These are phyloP conservation scores for Miamiensis avidus DNA, from an alignment of 169 alveolate genomes.

Conservation along the genomic window DNA sequence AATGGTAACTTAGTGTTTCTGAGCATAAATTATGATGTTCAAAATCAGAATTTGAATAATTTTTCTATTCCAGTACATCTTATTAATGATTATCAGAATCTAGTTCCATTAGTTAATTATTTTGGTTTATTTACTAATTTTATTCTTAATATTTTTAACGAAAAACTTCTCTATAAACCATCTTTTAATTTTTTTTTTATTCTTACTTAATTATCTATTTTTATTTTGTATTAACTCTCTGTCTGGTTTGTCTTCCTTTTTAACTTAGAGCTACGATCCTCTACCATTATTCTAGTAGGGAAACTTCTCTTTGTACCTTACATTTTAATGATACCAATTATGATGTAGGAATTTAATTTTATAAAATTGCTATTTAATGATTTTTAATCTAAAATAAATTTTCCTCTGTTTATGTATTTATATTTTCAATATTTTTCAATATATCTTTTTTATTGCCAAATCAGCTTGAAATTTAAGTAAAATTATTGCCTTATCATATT, in stretches of 20 bases:
- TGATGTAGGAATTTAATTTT: neutral
- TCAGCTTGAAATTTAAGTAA: neutral
- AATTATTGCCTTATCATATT: neutral
- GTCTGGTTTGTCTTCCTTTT: neutral
- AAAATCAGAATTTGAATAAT: too few species aligned
- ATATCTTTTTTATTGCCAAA: neutral
- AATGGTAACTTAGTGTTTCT: too few species aligned
- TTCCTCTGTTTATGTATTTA: too few species aligned
- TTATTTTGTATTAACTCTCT: too few species aligned
- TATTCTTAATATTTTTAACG: too few species aligned
- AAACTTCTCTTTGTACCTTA: neutral
- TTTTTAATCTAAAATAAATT: too few species aligned
- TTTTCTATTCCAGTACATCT: too few species aligned
- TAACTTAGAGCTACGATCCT: neutral
- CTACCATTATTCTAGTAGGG: neutral
- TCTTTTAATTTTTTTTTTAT: neutral
- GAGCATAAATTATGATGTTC: too few species aligned
- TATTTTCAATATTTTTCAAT: too few species aligned
- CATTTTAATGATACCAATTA: neutral
- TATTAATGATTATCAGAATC: too few species aligned
- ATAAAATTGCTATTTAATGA: neutral
- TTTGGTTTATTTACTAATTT: neutral
- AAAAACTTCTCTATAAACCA: neutral
- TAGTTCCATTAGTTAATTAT: neutral
- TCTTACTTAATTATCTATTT: neutral